Evolutionary conservation across 2,329 filamentous ascomycete genomes (phyloP), one percentile per base, ranked within the genome.

Genomic region (Penicillium sp.): DNA sequence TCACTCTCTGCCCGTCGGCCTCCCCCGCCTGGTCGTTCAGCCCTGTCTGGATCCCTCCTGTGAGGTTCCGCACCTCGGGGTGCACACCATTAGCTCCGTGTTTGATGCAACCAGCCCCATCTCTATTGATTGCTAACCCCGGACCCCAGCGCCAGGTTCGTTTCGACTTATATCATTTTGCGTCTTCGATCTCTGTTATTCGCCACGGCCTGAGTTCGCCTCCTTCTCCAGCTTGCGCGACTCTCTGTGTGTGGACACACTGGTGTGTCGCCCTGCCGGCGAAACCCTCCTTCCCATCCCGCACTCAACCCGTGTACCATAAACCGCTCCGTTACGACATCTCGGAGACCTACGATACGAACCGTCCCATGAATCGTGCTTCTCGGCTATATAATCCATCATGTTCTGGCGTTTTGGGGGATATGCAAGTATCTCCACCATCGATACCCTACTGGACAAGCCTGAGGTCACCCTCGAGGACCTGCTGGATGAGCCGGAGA

Each of bases 391-490:
- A 65, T 71, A 73, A 63, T 69, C 67, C 86, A 92, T 75, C 79
- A 99, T 99, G 94, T 99, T 99, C 77, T 99, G 94, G 94, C 88
- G 92, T 77, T 99, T 97, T 82, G 92, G 94, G 82, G 91, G 91
- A 70, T 97, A 97, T 82, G 90, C 92, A 81, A 95, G 90, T 81
- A 88, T 96, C 76, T 96, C 92, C 67, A 88, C 92, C 69, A 90
- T 99, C 75, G 94, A 97, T 76, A 91, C 87, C 63, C 89, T 99
- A 68, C 90, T 99, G 72, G 94, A 99, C 72, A 96, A 96, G 75
- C 86, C 84, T 64, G 89, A 96, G 75, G 92, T 96, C 70, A 91
- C 89, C 46, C 87, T 97, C 61, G 94, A 99, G 75, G 92, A 97
- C 71, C 81, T 99, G 54, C 85, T 99, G 57, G 92, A 97, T 72